Conservation (phyloP, 169 alveolate species). For the Cryptosporidium ryanae region DNA sequence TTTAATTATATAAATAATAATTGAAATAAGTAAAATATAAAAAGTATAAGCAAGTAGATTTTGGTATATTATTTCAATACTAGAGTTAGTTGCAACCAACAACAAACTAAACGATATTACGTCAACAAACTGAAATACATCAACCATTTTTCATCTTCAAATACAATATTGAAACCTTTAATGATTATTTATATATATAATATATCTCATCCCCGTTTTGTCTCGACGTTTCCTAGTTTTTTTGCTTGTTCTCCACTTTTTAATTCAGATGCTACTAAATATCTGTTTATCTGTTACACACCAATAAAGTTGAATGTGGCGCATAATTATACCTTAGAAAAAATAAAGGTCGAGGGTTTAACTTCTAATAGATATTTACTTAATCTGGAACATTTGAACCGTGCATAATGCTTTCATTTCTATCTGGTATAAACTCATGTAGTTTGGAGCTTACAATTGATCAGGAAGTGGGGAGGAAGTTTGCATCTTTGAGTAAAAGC, state of each 20-base stretch:
- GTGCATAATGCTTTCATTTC: constrained; percentile 52
- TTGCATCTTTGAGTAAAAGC: constrained; percentile 73
- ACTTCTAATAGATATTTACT: neutral
- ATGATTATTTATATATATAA: too few relatives aligned
- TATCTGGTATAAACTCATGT: constrained; percentile 67
- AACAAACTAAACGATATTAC: constrained; percentile 9
- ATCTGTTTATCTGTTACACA: neutral
- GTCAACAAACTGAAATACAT: constrained; percentile 16
- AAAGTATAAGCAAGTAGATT: constrained; percentile 1
- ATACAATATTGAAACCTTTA: too few relatives aligned
- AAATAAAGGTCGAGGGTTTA: neutral
- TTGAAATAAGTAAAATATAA: neutral
- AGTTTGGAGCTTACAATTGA: constrained; percentile 58
- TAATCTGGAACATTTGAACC: neutral
- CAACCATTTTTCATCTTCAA: constrained; percentile 25
- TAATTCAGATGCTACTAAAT: neutral
- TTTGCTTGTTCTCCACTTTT: too few relatives aligned
- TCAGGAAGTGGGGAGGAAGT: constrained; percentile 69
- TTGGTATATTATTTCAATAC: neutral
- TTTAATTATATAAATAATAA: constrained; percentile 3
- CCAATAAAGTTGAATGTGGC: constrained; percentile 14
- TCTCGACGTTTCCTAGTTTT: too few relatives aligned
- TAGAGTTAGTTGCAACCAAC: neutral
- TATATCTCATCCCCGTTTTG: too few relatives aligned
- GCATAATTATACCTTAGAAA: neutral